phyloP scores from a whole-genome alignment of 2,329 filamentous ascomycete species.

The Colletotrichum sp. region DNA sequence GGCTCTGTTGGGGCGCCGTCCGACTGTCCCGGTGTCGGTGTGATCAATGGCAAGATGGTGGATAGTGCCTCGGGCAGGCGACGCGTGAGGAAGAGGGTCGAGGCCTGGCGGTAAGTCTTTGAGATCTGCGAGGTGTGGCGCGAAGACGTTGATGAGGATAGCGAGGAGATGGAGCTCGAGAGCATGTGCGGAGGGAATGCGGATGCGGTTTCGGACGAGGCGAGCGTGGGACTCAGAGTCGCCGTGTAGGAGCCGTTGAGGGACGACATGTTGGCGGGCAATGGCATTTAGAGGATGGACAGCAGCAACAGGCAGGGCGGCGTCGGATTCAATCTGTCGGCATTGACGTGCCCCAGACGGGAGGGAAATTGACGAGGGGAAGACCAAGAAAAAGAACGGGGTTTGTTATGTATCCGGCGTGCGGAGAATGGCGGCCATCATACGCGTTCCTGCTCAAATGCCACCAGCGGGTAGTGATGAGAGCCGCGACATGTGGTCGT shows the following conservation, averaged over 20 bases:
- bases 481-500: constrained; percentile 20
- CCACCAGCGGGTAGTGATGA: constrained; percentile 5
- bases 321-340: constrained; percentile 13
- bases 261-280: constrained; percentile 43
- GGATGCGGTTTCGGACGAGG: constrained; percentile 27
- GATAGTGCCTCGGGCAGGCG: constrained; percentile 88
- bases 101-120: constrained; percentile 92
- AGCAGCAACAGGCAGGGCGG: not conserved
- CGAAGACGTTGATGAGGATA: constrained; percentile 64
- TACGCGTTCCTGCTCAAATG: constrained; percentile 23
- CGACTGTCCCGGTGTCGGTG: constrained; percentile 54
- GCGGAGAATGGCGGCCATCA: constrained; percentile 24
- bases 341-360: constrained; percentile 17
- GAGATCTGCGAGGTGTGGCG: constrained; percentile 78
- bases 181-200: constrained; percentile 57
- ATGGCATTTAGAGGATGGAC: constrained; percentile 3
- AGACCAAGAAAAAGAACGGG: constrained; percentile 13
- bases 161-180: constrained; percentile 72
- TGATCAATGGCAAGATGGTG: constrained; percentile 83
- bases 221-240: constrained; percentile 49
- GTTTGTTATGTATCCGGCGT: constrained; percentile 20
- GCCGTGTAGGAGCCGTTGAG: constrained; percentile 44
- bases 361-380: constrained; percentile 11
- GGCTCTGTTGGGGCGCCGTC: constrained; percentile 54
- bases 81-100: constrained; percentile 92